Percentiles rank a stretch among this genome's conserved stretches.
phyloP scores from a whole-genome alignment of 2,329 filamentous ascomycete species.

The Beauveria bassiana region DNA sequence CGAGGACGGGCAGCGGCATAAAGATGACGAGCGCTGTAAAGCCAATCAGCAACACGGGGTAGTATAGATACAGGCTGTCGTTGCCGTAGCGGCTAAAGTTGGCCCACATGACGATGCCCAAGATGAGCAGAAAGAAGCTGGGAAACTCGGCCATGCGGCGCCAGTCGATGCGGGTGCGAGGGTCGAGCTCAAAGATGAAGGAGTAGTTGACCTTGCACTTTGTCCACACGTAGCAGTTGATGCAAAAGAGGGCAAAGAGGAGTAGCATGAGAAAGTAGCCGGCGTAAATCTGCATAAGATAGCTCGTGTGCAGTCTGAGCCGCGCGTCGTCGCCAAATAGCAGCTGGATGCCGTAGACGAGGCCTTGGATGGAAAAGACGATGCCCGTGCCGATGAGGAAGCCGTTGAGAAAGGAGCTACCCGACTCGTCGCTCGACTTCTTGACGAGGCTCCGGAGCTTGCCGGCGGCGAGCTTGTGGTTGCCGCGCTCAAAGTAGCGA shows the following conservation, averaged over 20 bases:
- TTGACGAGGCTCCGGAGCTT: constrained; percentile 71
- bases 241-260: constrained; percentile 74
- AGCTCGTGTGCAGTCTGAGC: constrained; percentile 49
- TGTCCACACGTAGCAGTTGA: constrained; percentile 79
- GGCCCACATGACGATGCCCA: constrained; percentile 78
- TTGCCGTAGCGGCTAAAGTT: constrained; percentile 70
- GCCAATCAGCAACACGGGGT: constrained; percentile 71
- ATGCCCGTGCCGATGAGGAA: constrained; percentile 60
- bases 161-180: constrained; percentile 81
- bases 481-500: constrained; percentile 87
- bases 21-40: constrained; percentile 63
- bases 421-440: constrained; percentile 48
- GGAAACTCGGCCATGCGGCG: constrained; percentile 80
- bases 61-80: constrained; percentile 70
- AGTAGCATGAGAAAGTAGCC: constrained; percentile 83
- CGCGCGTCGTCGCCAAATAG: constrained; percentile 39
- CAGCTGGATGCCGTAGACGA: constrained; percentile 52
- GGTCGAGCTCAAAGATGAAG: constrained; percentile 95
- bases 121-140: constrained; percentile 68
- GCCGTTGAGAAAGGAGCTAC: constrained; percentile 52
- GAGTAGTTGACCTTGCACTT: constrained; percentile 85
- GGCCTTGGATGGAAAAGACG: constrained; percentile 58
- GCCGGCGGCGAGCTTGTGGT: constrained; percentile 81
- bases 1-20: constrained; percentile 66
- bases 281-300: constrained; percentile 81